Conservation (phyloP, 768 basidiomycete species). For the Pisolithus tinctorius region DNA sequence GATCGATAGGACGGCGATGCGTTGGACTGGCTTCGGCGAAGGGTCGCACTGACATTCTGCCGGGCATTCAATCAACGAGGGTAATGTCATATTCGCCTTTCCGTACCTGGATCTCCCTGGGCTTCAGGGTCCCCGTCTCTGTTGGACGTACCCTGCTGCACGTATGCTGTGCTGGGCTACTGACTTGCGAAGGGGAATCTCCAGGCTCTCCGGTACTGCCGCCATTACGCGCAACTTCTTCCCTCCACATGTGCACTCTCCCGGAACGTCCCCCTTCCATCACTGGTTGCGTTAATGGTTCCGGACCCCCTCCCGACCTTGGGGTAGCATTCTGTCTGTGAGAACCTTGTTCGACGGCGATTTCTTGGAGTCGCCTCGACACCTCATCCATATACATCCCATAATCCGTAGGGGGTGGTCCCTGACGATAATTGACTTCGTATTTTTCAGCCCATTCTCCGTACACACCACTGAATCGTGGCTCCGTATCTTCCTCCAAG, state of each 20-base stretch:
- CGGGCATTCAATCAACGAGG: background rate
- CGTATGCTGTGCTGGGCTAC: slow-evolving; percentile 9
- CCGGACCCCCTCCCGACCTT: slow-evolving; percentile 4
- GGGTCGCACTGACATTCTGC: slow-evolving; percentile 7
- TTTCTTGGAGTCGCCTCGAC: slow-evolving; percentile 30
- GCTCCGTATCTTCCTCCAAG: slow-evolving; percentile 2
- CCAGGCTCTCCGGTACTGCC: slow-evolving; percentile 17
- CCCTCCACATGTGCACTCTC: slow-evolving; percentile 51
- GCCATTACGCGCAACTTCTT: slow-evolving; percentile 41
- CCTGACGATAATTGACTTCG: slow-evolving; percentile 22
- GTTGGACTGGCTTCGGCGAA: slow-evolving; percentile 16
- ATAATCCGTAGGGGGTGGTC: slow-evolving; percentile 17
- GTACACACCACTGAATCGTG: slow-evolving; percentile 24
- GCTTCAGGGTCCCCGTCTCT: slow-evolving; percentile 9
- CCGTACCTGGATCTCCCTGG: slow-evolving; percentile 20
- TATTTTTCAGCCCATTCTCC: slow-evolving; percentile 27
- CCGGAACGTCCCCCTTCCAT: slow-evolving; percentile 13
- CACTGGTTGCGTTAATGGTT: slow-evolving; percentile 8
- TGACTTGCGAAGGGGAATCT: slow-evolving; percentile 8
- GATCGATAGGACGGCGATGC: slow-evolving; percentile 18
- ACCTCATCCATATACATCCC: slow-evolving; percentile 24
- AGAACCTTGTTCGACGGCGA: slow-evolving; percentile 26
- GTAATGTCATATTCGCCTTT: background rate
- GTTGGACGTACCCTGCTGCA: slow-evolving; percentile 7
- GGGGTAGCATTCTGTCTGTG: slow-evolving; percentile 15